Evolutionary conservation across 805 yeast species (phyloP).

Genomic region (Wickerhamomyces mucosus): DNA sequence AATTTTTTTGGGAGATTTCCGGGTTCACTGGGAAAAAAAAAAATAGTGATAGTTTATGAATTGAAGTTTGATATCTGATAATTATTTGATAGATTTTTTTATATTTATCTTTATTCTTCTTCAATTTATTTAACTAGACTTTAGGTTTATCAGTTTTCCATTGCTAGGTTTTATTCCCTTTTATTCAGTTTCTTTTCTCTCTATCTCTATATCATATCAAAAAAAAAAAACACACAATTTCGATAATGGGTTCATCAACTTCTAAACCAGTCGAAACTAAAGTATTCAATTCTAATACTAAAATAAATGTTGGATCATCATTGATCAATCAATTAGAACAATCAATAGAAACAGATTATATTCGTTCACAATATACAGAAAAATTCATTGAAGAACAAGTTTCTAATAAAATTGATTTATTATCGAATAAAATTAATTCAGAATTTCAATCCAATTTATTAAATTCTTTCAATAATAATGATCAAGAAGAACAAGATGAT

Average conservation of each 20-base stretch:
- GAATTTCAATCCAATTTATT: conserved; percentile 42
- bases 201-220: too few relatives aligned
- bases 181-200: too few relatives aligned
- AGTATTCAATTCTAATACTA: conserved; percentile 57
- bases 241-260: conserved; percentile 45
- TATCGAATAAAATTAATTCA: conserved; percentile 43
- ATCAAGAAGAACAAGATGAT: conserved; percentile 24
- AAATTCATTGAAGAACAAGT: conserved; percentile 60
- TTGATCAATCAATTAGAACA: conserved; percentile 54
- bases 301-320: conserved; percentile 58
- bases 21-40: too few relatives aligned
- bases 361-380: conserved; percentile 62
- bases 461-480: conserved; percentile 28
- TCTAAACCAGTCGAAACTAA: conserved; percentile 54
- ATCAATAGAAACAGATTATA: conserved; percentile 57
- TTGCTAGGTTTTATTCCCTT: too few relatives aligned
- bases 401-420: conserved; percentile 40
- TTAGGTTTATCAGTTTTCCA: too few relatives aligned
- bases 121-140: too few relatives aligned
- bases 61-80: too few relatives aligned
- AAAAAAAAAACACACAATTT: too few relatives aligned
- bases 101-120: too few relatives aligned
- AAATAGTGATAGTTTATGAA: too few relatives aligned
- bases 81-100: too few relatives aligned
- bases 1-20: too few relatives aligned